Conservation (phyloP, 2,329 filamentous ascomycete species). For the Capronia coronata region DNA sequence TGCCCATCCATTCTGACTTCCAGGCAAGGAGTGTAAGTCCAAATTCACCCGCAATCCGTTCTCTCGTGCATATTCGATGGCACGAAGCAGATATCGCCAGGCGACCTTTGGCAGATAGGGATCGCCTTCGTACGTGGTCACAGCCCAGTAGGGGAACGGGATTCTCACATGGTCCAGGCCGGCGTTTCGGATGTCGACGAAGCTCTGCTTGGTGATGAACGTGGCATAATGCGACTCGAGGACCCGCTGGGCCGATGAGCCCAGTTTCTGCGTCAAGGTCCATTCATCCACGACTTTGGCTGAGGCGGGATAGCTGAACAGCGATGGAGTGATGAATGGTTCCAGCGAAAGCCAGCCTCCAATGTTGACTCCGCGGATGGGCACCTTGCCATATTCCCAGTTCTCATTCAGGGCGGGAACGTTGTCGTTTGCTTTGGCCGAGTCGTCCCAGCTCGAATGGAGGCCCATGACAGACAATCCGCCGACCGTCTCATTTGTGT, state of each 20-base stretch:
- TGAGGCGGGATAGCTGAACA: conserved; percentile 62
- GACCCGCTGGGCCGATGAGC: conserved; percentile 54
- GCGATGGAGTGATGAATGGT: conserved; percentile 89
- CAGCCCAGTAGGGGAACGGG: conserved; percentile 90
- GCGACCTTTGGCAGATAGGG: conserved; percentile 80
- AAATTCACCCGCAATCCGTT: conserved; percentile 89
- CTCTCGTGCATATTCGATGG: conserved; percentile 88
- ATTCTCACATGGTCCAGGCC: conserved; percentile 97
- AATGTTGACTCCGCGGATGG: conserved; percentile 83
- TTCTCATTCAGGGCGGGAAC: conserved; percentile 69
- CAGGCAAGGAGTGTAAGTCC: conserved; percentile 84
- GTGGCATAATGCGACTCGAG: conserved; percentile 83
- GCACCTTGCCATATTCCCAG: conserved; percentile 72
- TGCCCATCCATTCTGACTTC: conserved; percentile 96
- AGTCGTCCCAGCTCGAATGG: conserved; percentile 79
- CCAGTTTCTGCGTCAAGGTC: conserved; percentile 67
- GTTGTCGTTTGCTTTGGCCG: conserved; percentile 65
- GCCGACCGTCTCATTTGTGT: conserved; percentile 76
- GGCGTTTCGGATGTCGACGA: conserved; percentile 74
- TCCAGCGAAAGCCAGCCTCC: conserved; percentile 93
- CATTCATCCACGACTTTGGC: conserved; percentile 79
- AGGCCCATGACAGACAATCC: conserved; percentile 88
- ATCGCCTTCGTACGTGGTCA: conserved; percentile 75
- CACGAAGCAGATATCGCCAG: conserved; percentile 88
- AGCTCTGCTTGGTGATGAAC: conserved; percentile 79